phyloP scores from a whole-genome alignment of 2,329 filamentous ascomycete genomes.

The Xylariaceae sp. region DNA sequence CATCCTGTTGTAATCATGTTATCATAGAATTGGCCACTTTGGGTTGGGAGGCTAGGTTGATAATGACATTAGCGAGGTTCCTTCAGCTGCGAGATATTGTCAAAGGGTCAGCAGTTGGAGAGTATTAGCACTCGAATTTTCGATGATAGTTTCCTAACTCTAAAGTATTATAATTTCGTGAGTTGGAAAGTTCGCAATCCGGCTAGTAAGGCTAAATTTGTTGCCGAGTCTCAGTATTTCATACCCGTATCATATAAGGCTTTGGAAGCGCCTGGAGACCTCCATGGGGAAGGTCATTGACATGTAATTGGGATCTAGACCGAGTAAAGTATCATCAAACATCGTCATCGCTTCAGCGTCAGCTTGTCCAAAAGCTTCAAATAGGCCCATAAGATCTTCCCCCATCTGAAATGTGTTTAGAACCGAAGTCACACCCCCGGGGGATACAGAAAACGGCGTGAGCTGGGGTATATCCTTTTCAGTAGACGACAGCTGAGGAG shows the following conservation, averaged over 20 bases:
- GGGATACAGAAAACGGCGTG: neutral
- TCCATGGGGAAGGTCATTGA: neutral
- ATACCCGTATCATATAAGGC: constrained; percentile 7
- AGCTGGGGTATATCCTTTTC: neutral
- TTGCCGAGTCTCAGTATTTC: too few relatives aligned
- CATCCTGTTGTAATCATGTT: too few relatives aligned
- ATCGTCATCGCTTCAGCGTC: neutral
- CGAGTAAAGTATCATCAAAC: neutral
- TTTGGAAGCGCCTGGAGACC: neutral
- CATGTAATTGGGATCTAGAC: neutral
- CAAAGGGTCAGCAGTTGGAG: too few relatives aligned
- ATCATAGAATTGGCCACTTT: too few relatives aligned
- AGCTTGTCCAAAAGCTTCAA: neutral
- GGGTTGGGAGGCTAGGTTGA: too few relatives aligned
- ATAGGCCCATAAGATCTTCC: constrained; percentile 2
- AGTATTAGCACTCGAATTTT: too few relatives aligned
- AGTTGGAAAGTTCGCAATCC: too few relatives aligned
- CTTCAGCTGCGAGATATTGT: too few relatives aligned
- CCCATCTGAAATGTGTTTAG: constrained; percentile 2
- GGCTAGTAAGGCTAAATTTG: too few relatives aligned
- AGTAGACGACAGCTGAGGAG: neutral
- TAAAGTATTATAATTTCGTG: too few relatives aligned
- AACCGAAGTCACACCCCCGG: neutral
- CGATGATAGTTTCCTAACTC: too few relatives aligned
- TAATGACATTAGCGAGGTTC: too few relatives aligned